Evolutionary conservation across 495 filamentous ascomycete genomes (phyloP), one percentile per base, ranked within the genome.

Genomic region (Aspergillus funiculosus): DNA sequence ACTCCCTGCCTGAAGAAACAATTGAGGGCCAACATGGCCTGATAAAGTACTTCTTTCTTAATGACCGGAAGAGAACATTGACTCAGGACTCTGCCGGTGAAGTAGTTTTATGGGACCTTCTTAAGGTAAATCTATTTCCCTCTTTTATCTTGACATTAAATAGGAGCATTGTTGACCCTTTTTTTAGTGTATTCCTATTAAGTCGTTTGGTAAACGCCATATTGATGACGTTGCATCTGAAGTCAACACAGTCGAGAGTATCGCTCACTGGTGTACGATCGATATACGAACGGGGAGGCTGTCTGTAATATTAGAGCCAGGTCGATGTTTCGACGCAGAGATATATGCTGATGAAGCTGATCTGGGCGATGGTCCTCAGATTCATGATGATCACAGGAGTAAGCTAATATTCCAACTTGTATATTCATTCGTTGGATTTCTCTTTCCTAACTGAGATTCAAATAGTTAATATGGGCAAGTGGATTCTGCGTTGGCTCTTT

Each of bases 251-350:
- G 69, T 75, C 7, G 90, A 95, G 59, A 89, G 80, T 28, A 86
- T 97, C 39, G 82, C 89, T 4, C 89, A 94, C 47, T 98, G 92
- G 92, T 97, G 91, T 59, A 82, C 84, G 9, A 86, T 97, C 36
- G 89, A 98, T 57, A 91, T 89, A 21, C 81, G 89, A 43, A 97
- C 92, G 4, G 92, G 92, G 29, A 83, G 85, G 49, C 64, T 98
- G 44, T 89, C 89, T 2, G 90, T 94, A 20, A 84, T 95, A 9
- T 63, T 98, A 14, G 92, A 97, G 54, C 87, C 89, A 32, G 94
- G 92, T 54, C 89, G 92, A 50, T 97, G 92, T 60, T 98, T 98
- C 56, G 94, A 97, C 64, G 94, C 90, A 27, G 92, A 98, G 60
- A 85, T 94, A 67, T 98, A 98, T 60, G 90, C 89, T 1, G 92